A percentile compares a stretch with the other conserved stretches of the same genome.
Conservation (phyloP, 2,329 filamentous ascomycete species). For the Xylaria sp. region DNA sequence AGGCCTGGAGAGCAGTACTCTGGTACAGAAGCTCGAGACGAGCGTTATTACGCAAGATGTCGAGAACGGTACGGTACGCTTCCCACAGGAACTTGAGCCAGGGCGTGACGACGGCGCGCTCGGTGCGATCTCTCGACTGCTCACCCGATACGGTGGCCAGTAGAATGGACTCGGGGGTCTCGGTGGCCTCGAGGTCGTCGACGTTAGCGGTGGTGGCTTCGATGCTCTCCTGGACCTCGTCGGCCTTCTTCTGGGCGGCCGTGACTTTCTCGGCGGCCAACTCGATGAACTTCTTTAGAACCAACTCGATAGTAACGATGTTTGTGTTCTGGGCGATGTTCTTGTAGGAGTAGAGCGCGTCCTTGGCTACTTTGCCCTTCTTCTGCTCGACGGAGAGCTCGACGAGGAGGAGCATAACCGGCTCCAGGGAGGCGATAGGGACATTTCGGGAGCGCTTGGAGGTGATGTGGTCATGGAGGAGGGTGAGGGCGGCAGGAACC, state of each 20-base stretch:
- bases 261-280: slow-evolving; percentile 94
- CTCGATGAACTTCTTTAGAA: slow-evolving; percentile 97
- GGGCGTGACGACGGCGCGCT: slow-evolving; percentile 94
- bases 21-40: slow-evolving; percentile 97
- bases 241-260: slow-evolving; percentile 90
- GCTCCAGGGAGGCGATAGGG: slow-evolving; percentile 91
- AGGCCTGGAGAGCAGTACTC: slow-evolving; percentile 94
- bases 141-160: slow-evolving; percentile 97
- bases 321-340: slow-evolving; percentile 99
- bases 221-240: slow-evolving; percentile 84
- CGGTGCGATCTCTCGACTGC: slow-evolving; percentile 93
- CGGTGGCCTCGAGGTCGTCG: slow-evolving; percentile 92
- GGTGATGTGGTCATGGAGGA: slow-evolving; percentile 98
- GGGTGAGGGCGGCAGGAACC: slow-evolving; percentile 81
- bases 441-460: slow-evolving; percentile 97
- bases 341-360: slow-evolving; percentile 99
- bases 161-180: slow-evolving; percentile 96
- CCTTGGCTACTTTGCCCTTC: slow-evolving; percentile 97
- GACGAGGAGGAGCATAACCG: slow-evolving; percentile 96
- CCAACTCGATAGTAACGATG: slow-evolving; percentile 94
- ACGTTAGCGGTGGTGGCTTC: slow-evolving; percentile 73
- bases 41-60: slow-evolving; percentile 98
- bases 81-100: slow-evolving; percentile 99
- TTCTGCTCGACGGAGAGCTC: slow-evolving; percentile 94
- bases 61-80: slow-evolving; percentile 95